These are phyloP conservation scores for Colletotrichum incanum DNA, from an alignment of 2,329 filamentous ascomycete genomes.

Conservation along the genomic window DNA sequence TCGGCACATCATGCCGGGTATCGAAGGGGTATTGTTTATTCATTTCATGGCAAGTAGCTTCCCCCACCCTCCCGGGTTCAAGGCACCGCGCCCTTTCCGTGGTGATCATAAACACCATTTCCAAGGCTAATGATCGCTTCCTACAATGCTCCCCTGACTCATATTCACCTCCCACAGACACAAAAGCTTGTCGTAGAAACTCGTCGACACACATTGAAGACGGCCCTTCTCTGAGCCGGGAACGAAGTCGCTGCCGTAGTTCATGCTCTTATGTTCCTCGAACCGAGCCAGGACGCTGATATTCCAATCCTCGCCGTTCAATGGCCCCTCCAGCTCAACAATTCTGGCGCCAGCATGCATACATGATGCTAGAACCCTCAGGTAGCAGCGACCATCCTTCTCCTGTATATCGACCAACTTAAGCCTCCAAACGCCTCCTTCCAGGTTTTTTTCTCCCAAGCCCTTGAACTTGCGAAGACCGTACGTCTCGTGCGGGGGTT, in stretches of 20 bases:
- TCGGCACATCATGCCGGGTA: not conserved
- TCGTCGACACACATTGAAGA: slow-evolving; percentile 75
- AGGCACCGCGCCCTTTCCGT: not conserved
- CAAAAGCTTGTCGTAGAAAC: slow-evolving; percentile 82
- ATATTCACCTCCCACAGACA: slow-evolving; percentile 72
- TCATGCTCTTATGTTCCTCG: slow-evolving; percentile 93
- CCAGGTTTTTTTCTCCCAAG: slow-evolving; percentile 78
- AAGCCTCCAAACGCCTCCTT: slow-evolving; percentile 89
- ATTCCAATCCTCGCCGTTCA: slow-evolving; percentile 63
- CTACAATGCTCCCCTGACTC: not conserved
- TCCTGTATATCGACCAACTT: slow-evolving; percentile 67
- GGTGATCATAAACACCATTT: not conserved
- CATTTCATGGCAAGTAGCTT: not conserved
- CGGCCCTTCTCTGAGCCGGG: slow-evolving; percentile 52
- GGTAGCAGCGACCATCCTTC: slow-evolving; percentile 48
- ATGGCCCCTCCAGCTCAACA: slow-evolving; percentile 60
- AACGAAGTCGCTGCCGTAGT: slow-evolving; percentile 86
- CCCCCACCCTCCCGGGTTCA: too few relatives aligned
- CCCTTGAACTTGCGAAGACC: slow-evolving; percentile 62
- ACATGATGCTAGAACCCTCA: slow-evolving; percentile 83
- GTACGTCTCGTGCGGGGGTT: slow-evolving; percentile 58
- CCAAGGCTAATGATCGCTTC: not conserved
- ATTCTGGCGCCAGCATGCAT: slow-evolving; percentile 91
- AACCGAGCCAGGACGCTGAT: slow-evolving; percentile 80
- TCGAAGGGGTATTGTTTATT: not conserved